These are phyloP conservation scores for Helichrysum umbraculigerum DNA, from an alignment of 129 eudicot genomes.

Conservation along the genomic window DNA sequence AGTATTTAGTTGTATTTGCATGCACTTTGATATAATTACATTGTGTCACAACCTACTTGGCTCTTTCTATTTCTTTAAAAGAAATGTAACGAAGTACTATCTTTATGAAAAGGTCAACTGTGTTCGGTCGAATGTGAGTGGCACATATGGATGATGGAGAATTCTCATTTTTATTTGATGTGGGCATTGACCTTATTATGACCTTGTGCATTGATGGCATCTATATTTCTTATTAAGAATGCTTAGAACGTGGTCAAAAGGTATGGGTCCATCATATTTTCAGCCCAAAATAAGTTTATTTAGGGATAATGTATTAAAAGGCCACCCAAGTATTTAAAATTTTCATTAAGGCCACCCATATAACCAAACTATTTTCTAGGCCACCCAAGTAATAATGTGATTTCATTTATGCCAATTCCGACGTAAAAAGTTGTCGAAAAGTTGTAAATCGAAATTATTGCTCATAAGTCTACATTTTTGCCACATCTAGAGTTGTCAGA, in stretches of 20 bases:
- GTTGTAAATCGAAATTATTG: background rate
- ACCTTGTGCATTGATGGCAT: slow-evolving; percentile 7
- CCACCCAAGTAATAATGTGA: background rate
- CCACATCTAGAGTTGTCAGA: background rate
- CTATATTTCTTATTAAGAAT: slow-evolving; percentile 11
- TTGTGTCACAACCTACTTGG: slow-evolving; percentile 18
- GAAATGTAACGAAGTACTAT: background rate
- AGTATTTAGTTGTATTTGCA: slow-evolving; percentile 7
- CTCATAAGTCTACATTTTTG: background rate
- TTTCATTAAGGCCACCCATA: background rate
- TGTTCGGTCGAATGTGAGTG: slow-evolving; percentile 30
- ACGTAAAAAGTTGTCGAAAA: background rate
- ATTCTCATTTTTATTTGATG: background rate
- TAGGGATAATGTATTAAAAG: background rate
- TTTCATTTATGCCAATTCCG: background rate
- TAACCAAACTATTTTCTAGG: background rate
- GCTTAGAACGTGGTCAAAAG: slow-evolving; percentile 18
- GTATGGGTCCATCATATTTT: slow-evolving; percentile 12
- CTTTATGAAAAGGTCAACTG: slow-evolving; percentile 4
- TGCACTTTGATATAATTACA: slow-evolving; percentile 14
- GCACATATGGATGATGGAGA: slow-evolving; percentile 24
- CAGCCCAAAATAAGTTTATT: background rate
- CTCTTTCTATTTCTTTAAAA: slow-evolving; percentile 18
- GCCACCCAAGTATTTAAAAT: no score
- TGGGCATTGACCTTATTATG: slow-evolving; percentile 16